Evolutionary conservation across 176 grass and related monocot species (phyloP), one percentile per base, ranked within the genome.

Genomic region (Eleusine coracana): DNA sequence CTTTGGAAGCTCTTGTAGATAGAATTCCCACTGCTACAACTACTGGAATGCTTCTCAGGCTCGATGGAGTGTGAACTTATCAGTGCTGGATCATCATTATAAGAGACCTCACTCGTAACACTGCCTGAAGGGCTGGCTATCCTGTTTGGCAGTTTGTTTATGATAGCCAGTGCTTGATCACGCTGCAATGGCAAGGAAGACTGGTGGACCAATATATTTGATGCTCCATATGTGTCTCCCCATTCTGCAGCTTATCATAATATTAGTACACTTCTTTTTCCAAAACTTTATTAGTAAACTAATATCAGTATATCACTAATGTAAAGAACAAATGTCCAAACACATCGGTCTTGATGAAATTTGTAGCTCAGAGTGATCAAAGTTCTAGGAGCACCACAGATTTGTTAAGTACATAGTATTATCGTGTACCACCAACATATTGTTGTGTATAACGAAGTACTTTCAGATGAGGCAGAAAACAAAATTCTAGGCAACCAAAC

Each of bases 111-210:
- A 2, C 71, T 78, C 0, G 20, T 41, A 46, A 15, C 60, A 68
- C 82, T 88, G 13, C 42, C 60, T 67, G 85, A 76, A 83, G 54
- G 37, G n/a, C 66, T 87, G 78, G 27, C 62, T 72, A 20, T 44
- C 67, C 52, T 89, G 75, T 76, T 77, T 12, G 83, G 46, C 7
- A 61, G 72, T 20, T 77, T 91, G 60, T 91, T 91, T 73, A 83
- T 89, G 48, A 83, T 85, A 75, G 79, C 84, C 37, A 85, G 45
- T 25, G 89, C 85, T 68, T 90, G 89, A 17, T 89, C 82, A 87
- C 63, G 87, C 14, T 91, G 94, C 25, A 55, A 76, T 75, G 76
- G 76, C 66, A 91, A 64, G 54, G 94, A 83, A 73, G 74, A 11
- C 85, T 91, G 78, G 31, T 49, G 64, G 68, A 77, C 59, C 1